Percentiles rank a stretch among this genome's conserved stretches.
Conservation (phyloP, 495 filamentous ascomycete genomes). For the Aspergillus campestris region DNA sequence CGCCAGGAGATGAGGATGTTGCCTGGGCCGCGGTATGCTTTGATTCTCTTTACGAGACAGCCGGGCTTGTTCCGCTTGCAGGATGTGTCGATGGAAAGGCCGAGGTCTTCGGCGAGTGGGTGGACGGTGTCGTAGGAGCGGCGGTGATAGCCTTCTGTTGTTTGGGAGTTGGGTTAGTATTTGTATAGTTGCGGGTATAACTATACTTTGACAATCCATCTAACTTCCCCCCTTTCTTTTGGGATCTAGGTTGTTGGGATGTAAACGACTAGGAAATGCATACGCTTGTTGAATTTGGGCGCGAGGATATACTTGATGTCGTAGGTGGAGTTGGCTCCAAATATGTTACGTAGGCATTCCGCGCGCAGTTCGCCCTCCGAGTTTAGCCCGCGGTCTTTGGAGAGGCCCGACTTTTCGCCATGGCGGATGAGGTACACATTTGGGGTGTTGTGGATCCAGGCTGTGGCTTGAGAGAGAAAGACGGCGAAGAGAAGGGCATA, state of each 20-base stretch:
- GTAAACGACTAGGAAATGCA: slow-evolving; percentile 1
- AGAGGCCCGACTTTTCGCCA: slow-evolving; percentile 40
- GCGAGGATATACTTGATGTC: slow-evolving; percentile 43
- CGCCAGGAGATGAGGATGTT: slow-evolving; percentile 30
- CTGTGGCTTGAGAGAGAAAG: not conserved
- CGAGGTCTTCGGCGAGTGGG: slow-evolving; percentile 40
- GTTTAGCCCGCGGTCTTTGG: slow-evolving; percentile 30
- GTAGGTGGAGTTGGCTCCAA: slow-evolving; percentile 33
- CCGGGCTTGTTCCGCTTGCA: slow-evolving; percentile 19
- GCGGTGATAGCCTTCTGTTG: slow-evolving; percentile 31
- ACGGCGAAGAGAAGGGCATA: not conserved
- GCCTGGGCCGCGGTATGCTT: slow-evolving; percentile 14
- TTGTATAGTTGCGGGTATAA: not conserved
- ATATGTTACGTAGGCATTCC: slow-evolving; percentile 36
- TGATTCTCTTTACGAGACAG: slow-evolving; percentile 17
- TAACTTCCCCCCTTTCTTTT: too few species aligned
- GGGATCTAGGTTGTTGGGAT: too few species aligned
- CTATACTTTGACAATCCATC: too few species aligned
- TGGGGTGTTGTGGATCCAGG: slow-evolving; percentile 6
- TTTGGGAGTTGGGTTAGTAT: slow-evolving; percentile 6
- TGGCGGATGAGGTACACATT: slow-evolving; percentile 47
- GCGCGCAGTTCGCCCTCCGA: slow-evolving; percentile 34
- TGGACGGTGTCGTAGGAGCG: slow-evolving; percentile 42
- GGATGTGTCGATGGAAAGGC: slow-evolving; percentile 35
- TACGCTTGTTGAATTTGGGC: slow-evolving; percentile 22